Evolutionary conservation across 768 basidiomycete species (phyloP), one percentile per base, ranked within the genome.

Genomic region (Tulasnella sp.): DNA sequence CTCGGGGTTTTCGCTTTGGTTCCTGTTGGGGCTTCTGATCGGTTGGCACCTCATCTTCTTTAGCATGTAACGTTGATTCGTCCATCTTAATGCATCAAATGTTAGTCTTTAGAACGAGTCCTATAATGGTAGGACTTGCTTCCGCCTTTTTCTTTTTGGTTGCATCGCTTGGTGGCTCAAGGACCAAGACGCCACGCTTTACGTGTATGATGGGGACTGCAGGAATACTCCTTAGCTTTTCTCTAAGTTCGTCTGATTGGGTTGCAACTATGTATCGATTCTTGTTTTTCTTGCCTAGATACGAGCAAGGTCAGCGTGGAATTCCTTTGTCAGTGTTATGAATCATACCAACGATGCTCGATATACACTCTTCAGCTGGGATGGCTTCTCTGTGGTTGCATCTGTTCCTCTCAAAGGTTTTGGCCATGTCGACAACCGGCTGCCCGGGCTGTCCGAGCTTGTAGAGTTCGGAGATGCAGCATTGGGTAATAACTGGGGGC

Each of bases 301-400:
- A 7, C 16, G 60, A 34, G 58, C 75, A 31, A 75, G 37, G 11
- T 75, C 31, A 28, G 64, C 1, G 34, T 5, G 31, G 12, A 1
- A 69, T 12, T 54, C 41, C 75, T 69, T 37, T 8, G 34, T 14
- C 28, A 34, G 34, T 0, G 3, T 69, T 37, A 37, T 31, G 2
- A 69, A 69, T 37, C 91, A 81, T 83, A 95, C 97, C 97, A 73
- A 98, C 88, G 72, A 99, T 92, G 81, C 90, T 90, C 7, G 87
- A 84, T 41, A 99, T 87, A 85, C 98, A 99, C 24, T 96, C 95
- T 74, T 94, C 91, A 42, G 93, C 93, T 0, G 90, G 88, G 41
- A 98, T 93, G n/a, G 93, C 88, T 83, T 96, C 94, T 81, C 92
- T 89, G 85, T 99, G 98, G 85, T 98, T 98, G 85, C 98, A 99